phyloP scores from a whole-genome alignment of 257 asterid species.

The Nicotiana otophora region DNA sequence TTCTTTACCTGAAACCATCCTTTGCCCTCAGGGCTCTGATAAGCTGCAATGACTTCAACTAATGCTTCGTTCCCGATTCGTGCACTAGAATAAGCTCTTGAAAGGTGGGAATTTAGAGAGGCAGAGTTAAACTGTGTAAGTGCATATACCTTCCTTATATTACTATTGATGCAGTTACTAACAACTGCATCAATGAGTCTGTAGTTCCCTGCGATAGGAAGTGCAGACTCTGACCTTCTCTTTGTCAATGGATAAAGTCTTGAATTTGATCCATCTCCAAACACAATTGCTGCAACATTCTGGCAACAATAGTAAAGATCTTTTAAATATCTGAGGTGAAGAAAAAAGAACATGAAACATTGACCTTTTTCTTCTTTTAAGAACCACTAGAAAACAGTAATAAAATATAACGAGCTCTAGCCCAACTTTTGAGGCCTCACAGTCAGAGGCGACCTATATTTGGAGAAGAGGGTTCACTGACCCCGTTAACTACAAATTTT shows the following conservation, averaged over 20 bases:
- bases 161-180: constrained; percentile 92
- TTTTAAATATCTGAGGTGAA: constrained; percentile 9
- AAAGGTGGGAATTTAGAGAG: constrained; percentile 81
- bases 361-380: neutral
- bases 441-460: no score
- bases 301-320: constrained; percentile 31
- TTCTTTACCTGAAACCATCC: constrained; percentile 72
- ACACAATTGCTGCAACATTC: constrained; percentile 93
- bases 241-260: constrained; percentile 74
- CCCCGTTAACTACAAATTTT: no score
- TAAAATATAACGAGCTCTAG: neutral
- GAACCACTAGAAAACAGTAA: neutral
- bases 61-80: constrained; percentile 52
- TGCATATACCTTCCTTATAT: constrained; percentile 69
- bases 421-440: neutral
- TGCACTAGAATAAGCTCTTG: constrained; percentile 66
- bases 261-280: constrained; percentile 71
- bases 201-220: constrained; percentile 86
- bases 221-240: constrained; percentile 72
- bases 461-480: no score
- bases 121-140: constrained; percentile 87
- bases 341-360: neutral
- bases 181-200: constrained; percentile 73
- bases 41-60: constrained; percentile 81
- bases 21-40: constrained; percentile 67